Evolutionary conservation across 169 alveolate species (phyloP).

Genomic region (Cytauxzoon felis): DNA sequence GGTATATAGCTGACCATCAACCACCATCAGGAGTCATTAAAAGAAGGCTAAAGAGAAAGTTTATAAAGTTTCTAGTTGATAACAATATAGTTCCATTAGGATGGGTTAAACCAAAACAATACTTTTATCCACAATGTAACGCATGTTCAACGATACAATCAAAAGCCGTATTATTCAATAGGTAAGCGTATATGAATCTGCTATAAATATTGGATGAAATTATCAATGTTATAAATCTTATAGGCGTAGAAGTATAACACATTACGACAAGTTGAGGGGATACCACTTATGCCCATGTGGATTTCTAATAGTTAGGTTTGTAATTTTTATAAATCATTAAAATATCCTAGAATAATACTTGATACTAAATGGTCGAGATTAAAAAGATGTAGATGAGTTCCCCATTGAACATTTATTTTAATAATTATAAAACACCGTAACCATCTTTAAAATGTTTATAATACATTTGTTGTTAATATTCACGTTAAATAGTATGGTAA

Average conservation of each 20-base stretch:
- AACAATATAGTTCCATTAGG: constrained; percentile 34
- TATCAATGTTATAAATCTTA: background rate
- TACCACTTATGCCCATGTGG: constrained; percentile 56
- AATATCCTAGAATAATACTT: constrained; percentile 16
- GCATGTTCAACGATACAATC: constrained; percentile 64
- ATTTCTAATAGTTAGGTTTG: constrained; percentile 39
- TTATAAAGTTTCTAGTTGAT: constrained; percentile 47
- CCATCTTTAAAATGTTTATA: background rate
- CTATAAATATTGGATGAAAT: background rate
- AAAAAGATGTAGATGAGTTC: constrained; percentile 6
- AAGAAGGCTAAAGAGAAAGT: constrained; percentile 10
- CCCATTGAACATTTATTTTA: background rate
- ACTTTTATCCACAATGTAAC: constrained; percentile 72
- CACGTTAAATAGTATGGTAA: background rate
- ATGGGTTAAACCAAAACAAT: constrained; percentile 60
- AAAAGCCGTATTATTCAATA: constrained; percentile 28
- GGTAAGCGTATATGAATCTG: constrained; percentile 16
- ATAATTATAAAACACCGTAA: background rate
- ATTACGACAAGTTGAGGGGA: constrained; percentile 35
- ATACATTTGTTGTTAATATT: background rate
- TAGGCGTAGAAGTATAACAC: constrained; percentile 51
- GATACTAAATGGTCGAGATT: constrained; percentile 47
- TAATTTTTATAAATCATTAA: background rate
- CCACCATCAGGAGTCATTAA: constrained; percentile 71
- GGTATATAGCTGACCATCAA: constrained; percentile 76